phyloP scores from a whole-genome alignment of 345 rosid genomes.

The Eucalyptus regnans region DNA sequence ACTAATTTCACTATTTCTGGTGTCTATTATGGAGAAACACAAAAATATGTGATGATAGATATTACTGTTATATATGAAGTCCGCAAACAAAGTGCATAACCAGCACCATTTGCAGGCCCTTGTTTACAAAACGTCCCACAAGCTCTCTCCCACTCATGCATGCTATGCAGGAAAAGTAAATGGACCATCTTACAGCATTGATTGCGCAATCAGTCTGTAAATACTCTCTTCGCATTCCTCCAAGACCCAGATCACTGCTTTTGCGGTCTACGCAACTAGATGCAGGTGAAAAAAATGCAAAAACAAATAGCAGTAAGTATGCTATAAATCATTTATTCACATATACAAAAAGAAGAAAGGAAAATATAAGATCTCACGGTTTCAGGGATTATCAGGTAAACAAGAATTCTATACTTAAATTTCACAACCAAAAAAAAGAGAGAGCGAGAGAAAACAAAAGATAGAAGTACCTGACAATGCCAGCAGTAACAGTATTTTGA shows the following conservation, averaged over 20 bases:
- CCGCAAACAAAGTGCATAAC: not conserved
- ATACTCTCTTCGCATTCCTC: slow-evolving; percentile 80
- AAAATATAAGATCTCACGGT: not conserved
- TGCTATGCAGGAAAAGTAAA: not conserved
- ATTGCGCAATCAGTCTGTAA: slow-evolving; percentile 86
- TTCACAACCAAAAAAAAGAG: not conserved
- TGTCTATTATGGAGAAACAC: not conserved
- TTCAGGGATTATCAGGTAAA: not conserved
- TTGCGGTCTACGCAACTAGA: slow-evolving; percentile 83
- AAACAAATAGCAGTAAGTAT: not conserved
- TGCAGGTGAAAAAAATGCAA: not conserved
- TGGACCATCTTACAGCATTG: slow-evolving; percentile 43
- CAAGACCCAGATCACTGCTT: slow-evolving; percentile 91
- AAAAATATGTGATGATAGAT: not conserved
- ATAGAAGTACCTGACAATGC: slow-evolving; percentile 67
- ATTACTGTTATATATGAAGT: not conserved
- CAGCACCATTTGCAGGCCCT: not conserved
- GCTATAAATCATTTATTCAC: not conserved
- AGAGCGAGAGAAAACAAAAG: not conserved
- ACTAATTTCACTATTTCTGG: not conserved
- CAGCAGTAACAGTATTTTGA: slow-evolving; percentile 90
- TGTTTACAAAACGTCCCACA: not conserved
- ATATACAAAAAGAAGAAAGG: not conserved
- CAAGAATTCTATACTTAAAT: not conserved
- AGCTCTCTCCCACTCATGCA: not conserved